Evolutionary conservation across 2,329 filamentous ascomycete species (phyloP).

Genomic region (Xylaria sp.): DNA sequence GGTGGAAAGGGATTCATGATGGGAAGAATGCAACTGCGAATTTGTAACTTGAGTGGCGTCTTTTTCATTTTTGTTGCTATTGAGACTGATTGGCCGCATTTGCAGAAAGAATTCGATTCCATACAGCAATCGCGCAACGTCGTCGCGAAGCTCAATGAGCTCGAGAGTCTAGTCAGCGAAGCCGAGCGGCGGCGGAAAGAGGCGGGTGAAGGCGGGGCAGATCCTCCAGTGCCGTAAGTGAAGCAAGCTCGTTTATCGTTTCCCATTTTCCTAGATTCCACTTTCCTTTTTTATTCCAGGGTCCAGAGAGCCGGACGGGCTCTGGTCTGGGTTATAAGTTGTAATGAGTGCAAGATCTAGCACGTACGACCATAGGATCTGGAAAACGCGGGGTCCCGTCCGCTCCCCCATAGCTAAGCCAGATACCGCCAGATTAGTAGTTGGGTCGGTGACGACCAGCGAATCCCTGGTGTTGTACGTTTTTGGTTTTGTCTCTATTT

Average conservation of each 20-base stretch:
- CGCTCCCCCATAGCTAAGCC: slow-evolving; percentile 51
- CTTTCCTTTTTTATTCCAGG: not conserved
- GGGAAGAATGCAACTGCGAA: too few species aligned
- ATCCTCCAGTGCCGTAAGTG: slow-evolving; percentile 60
- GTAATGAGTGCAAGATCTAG: not conserved
- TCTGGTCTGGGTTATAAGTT: slow-evolving; percentile 37
- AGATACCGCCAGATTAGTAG: slow-evolving; percentile 49
- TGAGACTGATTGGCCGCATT: not conserved
- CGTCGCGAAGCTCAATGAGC: slow-evolving; percentile 67
- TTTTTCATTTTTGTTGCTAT: not conserved
- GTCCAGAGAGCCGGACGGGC: not conserved
- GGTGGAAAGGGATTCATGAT: too few species aligned
- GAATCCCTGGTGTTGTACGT: slow-evolving; percentile 52
- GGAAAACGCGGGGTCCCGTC: slow-evolving; percentile 50
- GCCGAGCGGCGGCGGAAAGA: slow-evolving; percentile 56
- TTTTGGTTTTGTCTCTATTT: slow-evolving; percentile 27
- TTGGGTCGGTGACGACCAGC: slow-evolving; percentile 52
- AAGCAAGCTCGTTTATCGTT: not conserved
- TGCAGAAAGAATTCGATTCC: slow-evolving; percentile 66
- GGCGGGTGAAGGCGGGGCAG: slow-evolving; percentile 42
- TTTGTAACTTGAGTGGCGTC: not conserved
- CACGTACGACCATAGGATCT: slow-evolving; percentile 51
- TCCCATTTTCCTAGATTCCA: not conserved
- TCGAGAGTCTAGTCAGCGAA: slow-evolving; percentile 66
- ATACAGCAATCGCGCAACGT: slow-evolving; percentile 65